Evolutionary conservation across 352 stramenopile genomes (phyloP), one percentile per base, ranked within the genome.

Genomic region (Pythium brachiatum): DNA sequence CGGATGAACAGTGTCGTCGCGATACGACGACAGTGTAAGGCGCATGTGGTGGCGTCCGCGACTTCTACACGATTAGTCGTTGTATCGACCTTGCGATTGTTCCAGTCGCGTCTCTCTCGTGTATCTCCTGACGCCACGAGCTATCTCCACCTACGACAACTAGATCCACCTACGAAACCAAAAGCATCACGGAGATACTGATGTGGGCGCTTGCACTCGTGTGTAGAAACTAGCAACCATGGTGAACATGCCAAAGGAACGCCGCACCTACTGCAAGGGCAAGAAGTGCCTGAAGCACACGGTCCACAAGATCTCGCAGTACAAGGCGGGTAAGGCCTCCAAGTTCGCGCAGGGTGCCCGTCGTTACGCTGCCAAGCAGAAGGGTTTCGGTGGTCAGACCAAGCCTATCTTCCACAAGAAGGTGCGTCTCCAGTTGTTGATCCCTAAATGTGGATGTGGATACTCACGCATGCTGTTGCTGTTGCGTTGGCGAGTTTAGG

Each of bases 371-470:
- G 89, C 94, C 61, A 99, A 99, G 92, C 98, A 99, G 86, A 99
- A 98, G 91, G 98, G 98, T 83, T 99, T 99, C 80, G 98, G 98
- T 94, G 98, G 98, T 84, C 98, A 99, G 88, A 99, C 98, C 70
- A 99, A 99, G 95, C 98, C 98, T 66, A 93, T 99, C 53, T 99
- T 99, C 86, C 98, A 99, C 95, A 99, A 99, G 90, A 99, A 99
- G 87, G 75, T 78, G 55, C 56, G 66, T 63, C 52, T 27, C 2
- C 18, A 23, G 29, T 34, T 5, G 5, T 34, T 34, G 29, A 11
- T 9, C 29, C 29, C 29, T 34, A 5, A 9, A 34, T 34, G 29
- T 34, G 29, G 29, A 34, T 21, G 43, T 34, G 9, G 32, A 47
- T 0, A 47, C 25, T 62, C 27, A 53, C 27, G 11, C 34, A 2